A percentile compares a stretch with the other conserved stretches of the same genome.
phyloP scores from a whole-genome alignment of 129 eudicot species.

The Helianthus tuberosus region DNA sequence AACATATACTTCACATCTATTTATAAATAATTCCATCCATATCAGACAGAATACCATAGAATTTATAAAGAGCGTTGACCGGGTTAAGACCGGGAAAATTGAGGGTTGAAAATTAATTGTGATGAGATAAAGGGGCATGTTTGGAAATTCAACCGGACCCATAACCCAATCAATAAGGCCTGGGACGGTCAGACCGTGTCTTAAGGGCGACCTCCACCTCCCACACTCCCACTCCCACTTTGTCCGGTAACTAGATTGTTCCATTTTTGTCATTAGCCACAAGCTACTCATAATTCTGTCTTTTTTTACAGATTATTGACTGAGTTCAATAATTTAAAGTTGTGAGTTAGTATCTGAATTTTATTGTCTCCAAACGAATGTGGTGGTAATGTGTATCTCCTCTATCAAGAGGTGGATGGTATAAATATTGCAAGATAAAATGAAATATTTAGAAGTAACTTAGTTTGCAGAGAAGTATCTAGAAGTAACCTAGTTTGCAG shows the following conservation, averaged over 20 bases:
- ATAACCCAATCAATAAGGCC: conserved; percentile 44
- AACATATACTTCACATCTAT: too few relatives aligned
- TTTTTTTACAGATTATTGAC: too few relatives aligned
- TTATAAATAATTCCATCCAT: too few relatives aligned
- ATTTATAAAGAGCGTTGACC: not conserved
- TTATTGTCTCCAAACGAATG: too few relatives aligned
- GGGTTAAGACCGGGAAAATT: not conserved
- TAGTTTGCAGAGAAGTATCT: too few relatives aligned
- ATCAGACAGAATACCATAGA: not conserved
- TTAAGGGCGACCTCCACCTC: conserved; percentile 30
- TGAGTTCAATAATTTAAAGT: too few relatives aligned
- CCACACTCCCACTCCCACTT: conserved; percentile 20
- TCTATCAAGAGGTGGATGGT: too few relatives aligned
- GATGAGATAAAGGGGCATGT: conserved; percentile 31
- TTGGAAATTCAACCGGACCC: conserved; percentile 41
- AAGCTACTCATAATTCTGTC: conserved; percentile 13
- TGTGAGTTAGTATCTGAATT: too few relatives aligned
- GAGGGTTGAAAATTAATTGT: not conserved
- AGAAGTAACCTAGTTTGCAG: too few relatives aligned
- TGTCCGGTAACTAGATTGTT: conserved; percentile 19
- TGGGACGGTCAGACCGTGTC: conserved; percentile 44
- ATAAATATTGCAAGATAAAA: too few relatives aligned
- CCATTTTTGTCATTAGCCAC: conserved; percentile 26
- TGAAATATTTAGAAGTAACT: too few relatives aligned
- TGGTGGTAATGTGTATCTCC: too few relatives aligned